These are phyloP conservation scores for Sphagnum tenellum DNA, from an alignment of 225 moss, liverwort and hornwort species.

Conservation along the genomic window DNA sequence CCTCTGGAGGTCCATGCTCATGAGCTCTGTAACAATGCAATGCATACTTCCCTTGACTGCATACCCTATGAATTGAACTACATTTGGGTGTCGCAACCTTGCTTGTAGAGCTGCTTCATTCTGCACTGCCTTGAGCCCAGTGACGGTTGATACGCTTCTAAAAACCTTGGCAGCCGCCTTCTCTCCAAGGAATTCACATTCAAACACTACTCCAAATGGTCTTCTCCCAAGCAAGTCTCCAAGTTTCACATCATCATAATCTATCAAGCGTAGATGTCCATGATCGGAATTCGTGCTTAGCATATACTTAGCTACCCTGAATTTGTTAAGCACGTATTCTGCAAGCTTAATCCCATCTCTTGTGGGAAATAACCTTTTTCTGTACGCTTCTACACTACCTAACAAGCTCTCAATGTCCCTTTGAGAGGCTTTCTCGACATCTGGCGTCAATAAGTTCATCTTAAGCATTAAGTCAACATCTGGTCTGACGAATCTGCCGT, in stretches of 20 bases:
- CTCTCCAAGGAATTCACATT: constrained; percentile 43
- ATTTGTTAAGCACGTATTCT: no score
- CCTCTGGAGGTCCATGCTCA: constrained; percentile 16
- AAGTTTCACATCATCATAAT: constrained; percentile 5
- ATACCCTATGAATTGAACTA: constrained; percentile 42
- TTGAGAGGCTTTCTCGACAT: no score
- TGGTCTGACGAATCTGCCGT: no score
- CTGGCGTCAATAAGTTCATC: no score
- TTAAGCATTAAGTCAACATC: no score
- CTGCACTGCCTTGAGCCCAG: constrained; percentile 20
- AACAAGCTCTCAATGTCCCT: no score
- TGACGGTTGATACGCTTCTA: background rate
- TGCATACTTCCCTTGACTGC: constrained; percentile 17
- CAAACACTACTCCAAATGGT: constrained; percentile 23
- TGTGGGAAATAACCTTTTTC: no score
- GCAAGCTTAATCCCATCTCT: no score
- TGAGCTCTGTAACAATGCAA: constrained; percentile 24
- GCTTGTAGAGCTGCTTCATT: constrained; percentile 17
- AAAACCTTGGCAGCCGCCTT: constrained; percentile 22
- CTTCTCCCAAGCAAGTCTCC: constrained; percentile 16
- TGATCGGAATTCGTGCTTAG: no score
- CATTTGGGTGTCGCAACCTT: constrained; percentile 29
- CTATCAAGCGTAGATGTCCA: no score
- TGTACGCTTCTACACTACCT: no score
- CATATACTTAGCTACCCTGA: no score